Evolutionary conservation across 1,139 yeast species (phyloP).

Genomic region (Candida labiduridarum): DNA sequence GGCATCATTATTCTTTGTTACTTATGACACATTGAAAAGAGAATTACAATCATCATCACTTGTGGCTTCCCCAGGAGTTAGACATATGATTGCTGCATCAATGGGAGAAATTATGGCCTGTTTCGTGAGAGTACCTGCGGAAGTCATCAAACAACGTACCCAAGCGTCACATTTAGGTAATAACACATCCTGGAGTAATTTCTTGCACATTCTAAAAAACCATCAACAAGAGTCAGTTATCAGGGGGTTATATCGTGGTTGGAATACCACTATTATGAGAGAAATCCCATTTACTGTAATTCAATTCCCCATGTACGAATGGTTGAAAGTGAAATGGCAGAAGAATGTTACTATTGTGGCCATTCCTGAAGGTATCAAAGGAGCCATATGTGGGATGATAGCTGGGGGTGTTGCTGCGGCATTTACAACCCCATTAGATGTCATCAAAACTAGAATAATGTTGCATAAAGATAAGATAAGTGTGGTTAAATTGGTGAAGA

Average conservation of each 20-base stretch:
- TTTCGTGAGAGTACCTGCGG: constrained; percentile 93
- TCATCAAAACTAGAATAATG: constrained; percentile 90
- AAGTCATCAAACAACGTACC: constrained; percentile 91
- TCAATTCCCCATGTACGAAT: constrained; percentile 93
- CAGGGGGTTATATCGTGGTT: constrained; percentile 86
- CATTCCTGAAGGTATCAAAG: constrained; percentile 50
- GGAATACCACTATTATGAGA: constrained; percentile 87
- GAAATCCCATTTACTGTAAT: constrained; percentile 96
- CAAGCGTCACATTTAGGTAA: constrained; percentile 61
- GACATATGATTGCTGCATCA: constrained; percentile 87
- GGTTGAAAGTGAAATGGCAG: constrained; percentile 61
- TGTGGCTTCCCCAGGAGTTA: constrained; percentile 39
- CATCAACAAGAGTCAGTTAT: constrained; percentile 76
- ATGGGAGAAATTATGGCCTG: constrained; percentile 94
- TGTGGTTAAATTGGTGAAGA: constrained; percentile 44
- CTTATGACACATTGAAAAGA: constrained; percentile 78
- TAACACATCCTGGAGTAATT: constrained; percentile 68
- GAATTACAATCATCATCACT: constrained; percentile 31
- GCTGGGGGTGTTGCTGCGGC: constrained; percentile 98
- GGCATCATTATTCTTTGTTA: constrained; percentile 85
- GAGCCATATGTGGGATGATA: constrained; percentile 91
- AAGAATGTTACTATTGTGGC: constrained; percentile 23
- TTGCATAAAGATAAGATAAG: constrained; percentile 57
- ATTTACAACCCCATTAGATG: constrained; percentile 89
- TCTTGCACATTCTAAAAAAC: constrained; percentile 56